These are phyloP conservation scores for Purpureocillium lavendulum DNA, from an alignment of 2,329 filamentous ascomycete species.

Conservation along the genomic window DNA sequence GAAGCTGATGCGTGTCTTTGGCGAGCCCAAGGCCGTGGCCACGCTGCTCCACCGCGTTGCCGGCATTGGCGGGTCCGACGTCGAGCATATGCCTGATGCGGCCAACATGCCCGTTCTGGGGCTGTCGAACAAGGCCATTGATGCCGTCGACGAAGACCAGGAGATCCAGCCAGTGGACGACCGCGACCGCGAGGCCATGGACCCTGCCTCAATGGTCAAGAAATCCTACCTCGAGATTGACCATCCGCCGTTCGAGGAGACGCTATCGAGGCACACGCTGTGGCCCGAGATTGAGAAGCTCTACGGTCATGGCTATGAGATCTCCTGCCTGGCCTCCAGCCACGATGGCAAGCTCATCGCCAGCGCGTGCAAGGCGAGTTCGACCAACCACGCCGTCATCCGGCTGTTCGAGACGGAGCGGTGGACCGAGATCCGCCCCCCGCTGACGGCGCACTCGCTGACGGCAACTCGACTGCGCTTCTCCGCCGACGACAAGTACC, in stretches of 20 bases:
- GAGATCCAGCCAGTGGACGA: conserved; percentile 35
- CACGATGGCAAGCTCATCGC: conserved; percentile 70
- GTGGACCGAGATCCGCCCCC: conserved; percentile 82
- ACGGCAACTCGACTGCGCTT: conserved; percentile 81
- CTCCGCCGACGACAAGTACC: conserved; percentile 60
- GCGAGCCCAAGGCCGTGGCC: conserved; percentile 77
- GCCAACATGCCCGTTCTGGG: conserved; percentile 93
- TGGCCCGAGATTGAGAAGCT: conserved; percentile 97
- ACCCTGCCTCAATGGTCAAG: conserved; percentile 46
- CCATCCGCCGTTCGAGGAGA: conserved; percentile 81
- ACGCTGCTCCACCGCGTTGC: conserved; percentile 62
- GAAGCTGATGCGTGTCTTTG: conserved; percentile 94
- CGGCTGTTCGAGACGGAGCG: conserved; percentile 77
- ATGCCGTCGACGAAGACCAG: conserved; percentile 42
- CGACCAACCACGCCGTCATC: conserved; percentile 89
- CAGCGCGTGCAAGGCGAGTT: conserved; percentile 88
- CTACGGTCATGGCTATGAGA: conserved; percentile 96
- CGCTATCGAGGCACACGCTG: conserved; percentile 79
- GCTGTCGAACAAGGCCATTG: conserved; percentile 89
- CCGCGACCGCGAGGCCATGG: conserved; percentile 43
- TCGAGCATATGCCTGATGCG: conserved; percentile 62
- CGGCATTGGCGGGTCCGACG: conserved; percentile 38
- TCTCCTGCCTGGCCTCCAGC: conserved; percentile 75
- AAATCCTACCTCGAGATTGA: conserved; percentile 56
- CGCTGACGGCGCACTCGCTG: conserved; percentile 75